Conservation (phyloP, 768 basidiomycete species). For the Termitomyces sp. region DNA sequence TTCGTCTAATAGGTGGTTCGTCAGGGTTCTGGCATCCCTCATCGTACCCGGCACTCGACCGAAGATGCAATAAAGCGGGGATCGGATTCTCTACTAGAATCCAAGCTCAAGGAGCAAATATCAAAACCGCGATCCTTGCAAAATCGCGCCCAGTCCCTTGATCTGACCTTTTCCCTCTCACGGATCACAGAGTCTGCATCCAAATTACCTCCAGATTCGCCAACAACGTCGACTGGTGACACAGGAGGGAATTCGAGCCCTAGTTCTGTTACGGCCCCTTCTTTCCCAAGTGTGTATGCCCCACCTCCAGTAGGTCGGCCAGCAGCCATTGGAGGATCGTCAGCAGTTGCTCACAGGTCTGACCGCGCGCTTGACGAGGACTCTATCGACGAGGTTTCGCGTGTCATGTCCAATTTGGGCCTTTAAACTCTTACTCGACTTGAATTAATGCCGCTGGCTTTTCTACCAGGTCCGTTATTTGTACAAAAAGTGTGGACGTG, state of each 20-base stretch:
- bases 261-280: slow-evolving; percentile 73
- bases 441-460: slow-evolving; percentile 5
- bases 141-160: slow-evolving; percentile 87
- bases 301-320: slow-evolving; percentile 37
- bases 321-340: slow-evolving; percentile 37
- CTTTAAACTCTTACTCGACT: slow-evolving; percentile 35
- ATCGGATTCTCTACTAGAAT: slow-evolving; percentile 79
- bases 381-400: slow-evolving; percentile 65
- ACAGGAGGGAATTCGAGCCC: slow-evolving; percentile 78
- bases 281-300: slow-evolving; percentile 84
- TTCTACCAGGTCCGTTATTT: slow-evolving; percentile 10
- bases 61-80: slow-evolving; percentile 81
- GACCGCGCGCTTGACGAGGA: slow-evolving; percentile 50
- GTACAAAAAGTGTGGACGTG: slow-evolving; percentile 20
- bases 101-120: slow-evolving; percentile 76
- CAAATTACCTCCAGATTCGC: slow-evolving; percentile 67
- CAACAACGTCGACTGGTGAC: slow-evolving; percentile 73
- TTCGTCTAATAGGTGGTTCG: background rate
- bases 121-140: slow-evolving; percentile 78
- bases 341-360: slow-evolving; percentile 41
- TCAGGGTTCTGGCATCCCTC: slow-evolving; percentile 67
- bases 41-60: slow-evolving; percentile 56
- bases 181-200: slow-evolving; percentile 70
- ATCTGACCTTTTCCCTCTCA: slow-evolving; percentile 81
- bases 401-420: slow-evolving; percentile 76